Conservation (phyloP, 257 asterid species). For the Lycium barbarum region DNA sequence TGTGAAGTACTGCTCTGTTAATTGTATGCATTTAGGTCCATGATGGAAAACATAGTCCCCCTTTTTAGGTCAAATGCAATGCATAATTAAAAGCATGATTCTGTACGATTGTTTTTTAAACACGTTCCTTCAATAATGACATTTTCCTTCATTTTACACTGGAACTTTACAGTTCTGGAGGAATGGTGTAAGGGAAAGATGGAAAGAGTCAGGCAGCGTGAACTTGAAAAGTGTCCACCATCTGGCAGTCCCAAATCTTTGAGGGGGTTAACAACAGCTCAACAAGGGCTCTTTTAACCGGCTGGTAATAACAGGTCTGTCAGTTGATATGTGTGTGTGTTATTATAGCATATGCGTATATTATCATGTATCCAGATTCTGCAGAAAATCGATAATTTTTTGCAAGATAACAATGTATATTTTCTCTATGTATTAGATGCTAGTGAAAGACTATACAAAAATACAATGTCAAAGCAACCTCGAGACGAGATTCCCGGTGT, state of each 20-base stretch:
- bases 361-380: neutral
- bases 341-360: neutral
- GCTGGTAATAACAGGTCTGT: neutral
- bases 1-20: neutral
- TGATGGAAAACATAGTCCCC: neutral
- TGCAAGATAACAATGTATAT: neutral
- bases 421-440: neutral
- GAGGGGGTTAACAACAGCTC: neutral
- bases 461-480: too few species aligned
- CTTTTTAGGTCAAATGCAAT: too few species aligned
- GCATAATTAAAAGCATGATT: neutral
- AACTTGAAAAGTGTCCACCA: conserved; percentile 51
- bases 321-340: neutral
- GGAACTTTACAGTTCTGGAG: conserved; percentile 61
- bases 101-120: neutral
- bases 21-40: neutral
- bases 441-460: neutral
- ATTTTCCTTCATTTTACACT: neutral
- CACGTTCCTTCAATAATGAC: neutral
- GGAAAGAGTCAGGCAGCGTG: conserved; percentile 85
- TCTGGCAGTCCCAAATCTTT: conserved; percentile 18
- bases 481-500: too few species aligned
- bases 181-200: conserved; percentile 96
- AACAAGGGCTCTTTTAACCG: neutral
- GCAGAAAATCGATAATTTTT: neutral